Conservation (phyloP, 2,329 filamentous ascomycete species). For the Westerdykella sp. region DNA sequence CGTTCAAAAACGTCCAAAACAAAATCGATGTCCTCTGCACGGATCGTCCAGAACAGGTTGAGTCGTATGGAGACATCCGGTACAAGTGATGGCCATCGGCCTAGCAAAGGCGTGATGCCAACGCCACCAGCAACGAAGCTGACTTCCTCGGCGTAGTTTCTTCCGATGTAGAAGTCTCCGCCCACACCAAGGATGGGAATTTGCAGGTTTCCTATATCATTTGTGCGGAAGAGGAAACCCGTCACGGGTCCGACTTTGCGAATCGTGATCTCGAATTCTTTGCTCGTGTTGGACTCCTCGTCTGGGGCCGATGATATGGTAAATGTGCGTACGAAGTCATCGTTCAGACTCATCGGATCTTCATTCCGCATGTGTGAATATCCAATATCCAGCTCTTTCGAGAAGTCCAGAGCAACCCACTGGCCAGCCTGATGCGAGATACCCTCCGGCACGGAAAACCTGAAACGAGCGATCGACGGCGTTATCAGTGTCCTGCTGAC, state of each 20-base stretch:
- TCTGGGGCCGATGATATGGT: slow-evolving; percentile 62
- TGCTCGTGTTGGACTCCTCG: slow-evolving; percentile 6
- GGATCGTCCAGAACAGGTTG: slow-evolving; percentile 62
- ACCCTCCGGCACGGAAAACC: slow-evolving; percentile 44
- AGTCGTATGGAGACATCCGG: slow-evolving; percentile 33
- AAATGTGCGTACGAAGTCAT: slow-evolving; percentile 78
- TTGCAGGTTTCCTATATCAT: slow-evolving; percentile 50
- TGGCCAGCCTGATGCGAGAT: slow-evolving; percentile 61
- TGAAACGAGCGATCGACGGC: slow-evolving; percentile 61
- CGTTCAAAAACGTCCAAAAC: slow-evolving; percentile 54
- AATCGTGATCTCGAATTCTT: slow-evolving; percentile 66
- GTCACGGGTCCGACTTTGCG: slow-evolving; percentile 66
- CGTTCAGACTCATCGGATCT: slow-evolving; percentile 73
- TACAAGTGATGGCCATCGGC: slow-evolving; percentile 51
- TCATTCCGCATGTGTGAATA: slow-evolving; percentile 80
- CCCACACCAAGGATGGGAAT: slow-evolving; percentile 68
- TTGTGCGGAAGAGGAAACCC: slow-evolving; percentile 55
- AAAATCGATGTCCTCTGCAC: slow-evolving; percentile 55
- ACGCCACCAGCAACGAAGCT: slow-evolving; percentile 71
- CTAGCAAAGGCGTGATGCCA: slow-evolving; percentile 75
- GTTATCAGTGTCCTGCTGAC: slow-evolving; percentile 55
- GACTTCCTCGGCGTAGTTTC: slow-evolving; percentile 12
- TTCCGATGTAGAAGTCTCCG: slow-evolving; percentile 51
- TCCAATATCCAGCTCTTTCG: slow-evolving; percentile 60
- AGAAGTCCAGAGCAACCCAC: slow-evolving; percentile 71